Conservation (phyloP, 192 early-diverging fungal species). For the Linnemannia hyalina region DNA sequence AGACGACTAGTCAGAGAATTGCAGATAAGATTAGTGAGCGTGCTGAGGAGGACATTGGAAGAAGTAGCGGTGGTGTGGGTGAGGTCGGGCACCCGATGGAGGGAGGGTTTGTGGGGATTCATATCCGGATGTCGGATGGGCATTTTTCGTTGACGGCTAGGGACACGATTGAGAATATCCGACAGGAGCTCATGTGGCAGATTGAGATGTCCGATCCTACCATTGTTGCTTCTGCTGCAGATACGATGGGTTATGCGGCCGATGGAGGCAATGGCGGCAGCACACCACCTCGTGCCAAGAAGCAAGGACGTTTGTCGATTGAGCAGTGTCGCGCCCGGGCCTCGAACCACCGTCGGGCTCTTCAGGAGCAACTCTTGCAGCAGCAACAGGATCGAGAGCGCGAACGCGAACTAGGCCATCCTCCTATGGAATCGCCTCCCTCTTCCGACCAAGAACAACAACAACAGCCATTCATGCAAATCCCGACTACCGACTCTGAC, state of each 20-base stretch:
- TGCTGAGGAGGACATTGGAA: conserved; percentile 19
- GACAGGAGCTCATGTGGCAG: conserved; percentile 51
- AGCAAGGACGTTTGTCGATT: conserved; percentile 25
- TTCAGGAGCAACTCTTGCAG: conserved; percentile 14
- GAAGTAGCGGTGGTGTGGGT: not conserved
- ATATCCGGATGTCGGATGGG: conserved; percentile 53
- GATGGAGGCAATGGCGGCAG: not conserved
- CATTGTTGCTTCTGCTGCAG: not conserved
- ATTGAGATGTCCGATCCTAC: conserved; percentile 22
- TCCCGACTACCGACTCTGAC: not conserved
- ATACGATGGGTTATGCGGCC: not conserved
- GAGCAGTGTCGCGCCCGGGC: conserved; percentile 40
- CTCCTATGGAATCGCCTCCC: not conserved
- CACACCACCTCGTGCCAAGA: not conserved
- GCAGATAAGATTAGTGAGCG: conserved; percentile 54
- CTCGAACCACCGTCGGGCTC: conserved; percentile 16
- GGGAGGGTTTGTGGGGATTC: conserved; percentile 43
- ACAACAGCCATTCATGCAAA: not conserved
- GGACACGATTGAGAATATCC: conserved; percentile 45
- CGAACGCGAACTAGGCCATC: not conserved
- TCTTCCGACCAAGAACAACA: not conserved
- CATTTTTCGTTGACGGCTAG: conserved; percentile 49
- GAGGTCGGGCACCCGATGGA: conserved; percentile 1
- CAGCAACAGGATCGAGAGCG: not conserved
- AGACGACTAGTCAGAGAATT: conserved; percentile 51